Evolutionary conservation across 257 asterid genomes (phyloP).

Genomic region (Ocimum tenuiflorum): DNA sequence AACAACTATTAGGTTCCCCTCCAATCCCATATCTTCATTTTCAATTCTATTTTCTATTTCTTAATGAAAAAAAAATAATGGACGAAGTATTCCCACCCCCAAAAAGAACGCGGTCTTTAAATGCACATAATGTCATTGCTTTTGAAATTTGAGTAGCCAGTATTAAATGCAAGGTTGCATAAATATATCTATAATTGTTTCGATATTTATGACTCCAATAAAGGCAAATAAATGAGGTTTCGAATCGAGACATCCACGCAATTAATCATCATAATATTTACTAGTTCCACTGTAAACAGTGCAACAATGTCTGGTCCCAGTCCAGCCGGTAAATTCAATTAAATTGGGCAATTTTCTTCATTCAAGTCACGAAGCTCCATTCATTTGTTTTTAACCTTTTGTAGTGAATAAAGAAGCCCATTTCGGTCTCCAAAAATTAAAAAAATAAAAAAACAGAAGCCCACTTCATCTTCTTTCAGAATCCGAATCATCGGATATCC

Average conservation of each 20-base stretch:
- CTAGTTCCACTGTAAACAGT: neutral
- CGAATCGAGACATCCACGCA: conserved; percentile 7
- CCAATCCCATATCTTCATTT: neutral
- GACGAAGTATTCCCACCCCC: neutral
- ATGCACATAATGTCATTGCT: neutral
- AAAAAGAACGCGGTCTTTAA: neutral
- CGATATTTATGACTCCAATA: conserved; percentile 14
- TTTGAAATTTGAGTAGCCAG: conserved; percentile 3
- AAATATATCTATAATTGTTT: conserved; percentile 15
- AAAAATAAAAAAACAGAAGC: too few species aligned
- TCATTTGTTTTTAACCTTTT: neutral
- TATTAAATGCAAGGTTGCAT: conserved; percentile 16
- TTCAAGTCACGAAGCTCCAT: too few species aligned
- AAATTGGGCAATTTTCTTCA: neutral
- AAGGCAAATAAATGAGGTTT: conserved; percentile 10
- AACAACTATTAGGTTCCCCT: too few species aligned
- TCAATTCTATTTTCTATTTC: too few species aligned
- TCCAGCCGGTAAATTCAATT: neutral
- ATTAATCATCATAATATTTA: neutral
- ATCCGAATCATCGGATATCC: too few species aligned
- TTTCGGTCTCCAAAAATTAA: too few species aligned
- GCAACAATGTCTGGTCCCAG: neutral
- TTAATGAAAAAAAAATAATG: too few species aligned
- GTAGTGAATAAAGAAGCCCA: neutral
- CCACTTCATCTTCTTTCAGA: too few species aligned